Base-by-base conservation (phyloP, 1,139 yeast species). In the Candida pseudoviswanathii region DNA sequence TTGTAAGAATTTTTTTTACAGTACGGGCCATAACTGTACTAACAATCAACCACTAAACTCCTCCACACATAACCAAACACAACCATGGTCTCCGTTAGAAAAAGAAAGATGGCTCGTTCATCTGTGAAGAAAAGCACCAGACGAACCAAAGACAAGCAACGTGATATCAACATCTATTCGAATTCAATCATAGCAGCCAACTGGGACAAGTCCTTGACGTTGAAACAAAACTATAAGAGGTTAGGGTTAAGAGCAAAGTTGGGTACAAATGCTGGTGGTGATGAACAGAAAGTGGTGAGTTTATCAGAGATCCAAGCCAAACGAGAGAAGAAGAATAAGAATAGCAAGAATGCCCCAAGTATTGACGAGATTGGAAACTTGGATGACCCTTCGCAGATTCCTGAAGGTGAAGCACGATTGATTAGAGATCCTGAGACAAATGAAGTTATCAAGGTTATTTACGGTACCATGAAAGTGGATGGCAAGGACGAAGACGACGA, bases 201-300 rank as follows among this genome's bases (percentile, higher is more conserved):
- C 67, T 94, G 99, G 99, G 97, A 94, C 69, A 79, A 84, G 54
- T 79, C 81, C 24, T 76, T 86, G 54, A 92, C 99, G 0, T 71
- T 92, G 51, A 79, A 84, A 50, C 98, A 94, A 64, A 94, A 94
- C 64, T 89, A 89, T 66, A 84, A 85, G 61, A 80, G 75, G 55
- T 71, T 94, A 34, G 98, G 98, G 2, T 73, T 92, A 50, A 74
- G 84, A 43, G 78, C 89, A 3, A 82, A 82, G 60, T 68, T 91
- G 38, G 87, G 88, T 16, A 71, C 68, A 5, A 74, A 82, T 6
- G 84, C 90, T 2, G 94, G 94, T 54, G 94, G 94, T 43, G 67
- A 66, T 38, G 91, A 86, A 60, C 73, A 74, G 43, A 73, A 77
- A 43, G 70, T 84, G 58, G 77, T 55, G 61, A 74, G 62, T 52